Evolutionary conservation across 352 stramenopile genomes (phyloP).

Genomic region (Pythium volutum): DNA sequence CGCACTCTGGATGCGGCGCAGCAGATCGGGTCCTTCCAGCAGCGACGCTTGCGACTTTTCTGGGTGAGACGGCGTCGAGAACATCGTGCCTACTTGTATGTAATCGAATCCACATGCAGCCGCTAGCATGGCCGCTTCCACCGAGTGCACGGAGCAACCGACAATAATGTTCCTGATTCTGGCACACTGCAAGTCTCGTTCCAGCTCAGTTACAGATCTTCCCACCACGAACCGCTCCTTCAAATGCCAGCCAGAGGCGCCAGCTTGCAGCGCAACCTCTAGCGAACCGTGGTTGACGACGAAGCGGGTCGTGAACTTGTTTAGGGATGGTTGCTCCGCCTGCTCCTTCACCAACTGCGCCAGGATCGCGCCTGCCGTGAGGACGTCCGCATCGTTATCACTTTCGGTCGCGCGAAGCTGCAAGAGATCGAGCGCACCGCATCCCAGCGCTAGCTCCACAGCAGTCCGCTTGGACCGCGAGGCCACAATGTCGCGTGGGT

Average conservation of each 20-base stretch:
- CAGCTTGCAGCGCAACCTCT: background rate
- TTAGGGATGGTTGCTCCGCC: background rate
- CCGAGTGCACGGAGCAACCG: conserved; percentile 44
- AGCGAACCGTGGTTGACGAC: conserved; percentile 23
- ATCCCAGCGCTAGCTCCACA: background rate
- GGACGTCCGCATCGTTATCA: conserved; percentile 10
- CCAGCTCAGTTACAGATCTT: background rate
- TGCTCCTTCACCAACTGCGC: background rate
- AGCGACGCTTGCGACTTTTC: conserved; percentile 30
- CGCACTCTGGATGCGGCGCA: conserved; percentile 22
- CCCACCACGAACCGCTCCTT: conserved; percentile 17
- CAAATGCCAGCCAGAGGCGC: conserved; percentile 5
- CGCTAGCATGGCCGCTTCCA: conserved; percentile 26
- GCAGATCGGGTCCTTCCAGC: conserved; percentile 38
- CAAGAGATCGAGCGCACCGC: conserved; percentile 26
- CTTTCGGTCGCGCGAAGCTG: conserved; percentile 27
- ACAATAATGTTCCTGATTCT: conserved; percentile 12
- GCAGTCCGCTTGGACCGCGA: conserved; percentile 1
- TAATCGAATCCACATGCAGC: conserved; percentile 32
- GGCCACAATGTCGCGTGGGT: conserved; percentile 22
- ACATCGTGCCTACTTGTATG: conserved; percentile 61
- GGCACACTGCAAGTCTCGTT: background rate
- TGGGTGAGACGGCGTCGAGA: conserved; percentile 42
- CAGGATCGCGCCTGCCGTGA: conserved; percentile 10
- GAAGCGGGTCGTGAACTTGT: background rate